Evolutionary conservation across 768 basidiomycete genomes (phyloP).

Genomic region (Pleurotus salmoneostramineus): DNA sequence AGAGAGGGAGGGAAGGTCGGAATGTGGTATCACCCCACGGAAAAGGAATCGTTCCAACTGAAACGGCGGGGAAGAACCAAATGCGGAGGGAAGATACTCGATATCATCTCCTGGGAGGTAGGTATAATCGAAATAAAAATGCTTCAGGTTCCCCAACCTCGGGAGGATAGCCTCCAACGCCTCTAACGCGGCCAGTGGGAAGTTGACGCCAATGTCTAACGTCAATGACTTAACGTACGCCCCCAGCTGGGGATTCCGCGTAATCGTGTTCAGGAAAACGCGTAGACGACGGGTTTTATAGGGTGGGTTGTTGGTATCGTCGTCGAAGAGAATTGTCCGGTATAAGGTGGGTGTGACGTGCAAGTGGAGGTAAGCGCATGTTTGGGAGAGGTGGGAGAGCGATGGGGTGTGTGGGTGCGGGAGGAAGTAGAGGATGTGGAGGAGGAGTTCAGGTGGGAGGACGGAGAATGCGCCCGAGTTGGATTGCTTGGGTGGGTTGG

Average conservation of each 20-base stretch:
- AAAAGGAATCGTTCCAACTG: not conserved
- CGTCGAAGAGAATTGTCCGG: not conserved
- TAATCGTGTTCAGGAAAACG: not conserved
- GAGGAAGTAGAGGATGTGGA: no score
- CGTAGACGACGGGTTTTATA: not conserved
- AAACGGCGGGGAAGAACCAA: not conserved
- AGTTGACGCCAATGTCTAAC: not conserved
- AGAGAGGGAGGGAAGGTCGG: not conserved
- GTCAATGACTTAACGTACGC: not conserved
- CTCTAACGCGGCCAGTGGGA: not conserved
- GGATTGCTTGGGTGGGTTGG: no score
- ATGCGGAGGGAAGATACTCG: not conserved
- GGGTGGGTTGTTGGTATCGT: not conserved
- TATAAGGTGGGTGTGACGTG: not conserved
- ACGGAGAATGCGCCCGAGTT: constrained; percentile 22
- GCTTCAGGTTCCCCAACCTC: not conserved
- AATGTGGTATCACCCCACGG: not conserved
- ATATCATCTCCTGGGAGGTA: not conserved
- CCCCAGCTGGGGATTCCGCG: not conserved
- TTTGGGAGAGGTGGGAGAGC: not conserved
- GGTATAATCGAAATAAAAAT: not conserved
- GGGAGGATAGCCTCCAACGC: not conserved
- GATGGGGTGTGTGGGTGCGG: not conserved
- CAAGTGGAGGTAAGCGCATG: not conserved
- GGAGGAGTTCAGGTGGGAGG: no score